Evolutionary conservation across 106 monocot genomes (phyloP).

Genomic region (Cymbidium sinense): DNA sequence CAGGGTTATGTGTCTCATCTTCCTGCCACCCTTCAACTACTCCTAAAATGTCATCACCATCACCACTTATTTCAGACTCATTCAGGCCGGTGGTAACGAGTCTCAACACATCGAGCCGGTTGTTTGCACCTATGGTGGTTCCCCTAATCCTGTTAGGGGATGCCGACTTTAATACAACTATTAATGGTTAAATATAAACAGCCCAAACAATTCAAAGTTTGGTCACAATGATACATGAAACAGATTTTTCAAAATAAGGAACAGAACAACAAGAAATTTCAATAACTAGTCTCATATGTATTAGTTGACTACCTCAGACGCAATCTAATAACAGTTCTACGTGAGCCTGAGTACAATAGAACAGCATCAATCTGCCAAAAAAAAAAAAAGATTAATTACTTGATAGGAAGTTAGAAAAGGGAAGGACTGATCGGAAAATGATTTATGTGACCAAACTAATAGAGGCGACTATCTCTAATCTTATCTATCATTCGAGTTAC

Average conservation of each 20-base stretch:
- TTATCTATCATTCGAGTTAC: too few relatives aligned
- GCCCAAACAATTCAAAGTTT: not conserved
- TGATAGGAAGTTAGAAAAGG: not conserved
- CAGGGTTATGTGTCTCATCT: conserved; percentile 81
- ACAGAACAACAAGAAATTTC: not conserved
- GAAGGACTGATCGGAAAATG: not conserved
- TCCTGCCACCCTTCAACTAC: conserved; percentile 70
- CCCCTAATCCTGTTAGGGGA: conserved; percentile 61
- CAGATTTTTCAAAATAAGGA: not conserved
- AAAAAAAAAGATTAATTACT: not conserved
- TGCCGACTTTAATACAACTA: conserved; percentile 1
- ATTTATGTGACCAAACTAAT: too few relatives aligned
- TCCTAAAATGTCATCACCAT: conserved; percentile 41
- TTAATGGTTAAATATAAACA: not conserved
- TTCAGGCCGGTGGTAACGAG: conserved; percentile 80
- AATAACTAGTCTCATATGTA: not conserved
- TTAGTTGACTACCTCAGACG: conserved; percentile 46
- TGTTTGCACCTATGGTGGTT: conserved; percentile 72
- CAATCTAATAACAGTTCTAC: conserved; percentile 68
- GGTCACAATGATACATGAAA: not conserved
- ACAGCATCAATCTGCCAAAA: conserved; percentile 55
- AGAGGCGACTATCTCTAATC: too few relatives aligned
- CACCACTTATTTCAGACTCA: conserved; percentile 44
- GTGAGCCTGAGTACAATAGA: conserved; percentile 59
- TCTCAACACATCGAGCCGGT: conserved; percentile 66